Conservation (phyloP, 1,284 basidiomycete genomes). For the Trametes pubescens region DNA sequence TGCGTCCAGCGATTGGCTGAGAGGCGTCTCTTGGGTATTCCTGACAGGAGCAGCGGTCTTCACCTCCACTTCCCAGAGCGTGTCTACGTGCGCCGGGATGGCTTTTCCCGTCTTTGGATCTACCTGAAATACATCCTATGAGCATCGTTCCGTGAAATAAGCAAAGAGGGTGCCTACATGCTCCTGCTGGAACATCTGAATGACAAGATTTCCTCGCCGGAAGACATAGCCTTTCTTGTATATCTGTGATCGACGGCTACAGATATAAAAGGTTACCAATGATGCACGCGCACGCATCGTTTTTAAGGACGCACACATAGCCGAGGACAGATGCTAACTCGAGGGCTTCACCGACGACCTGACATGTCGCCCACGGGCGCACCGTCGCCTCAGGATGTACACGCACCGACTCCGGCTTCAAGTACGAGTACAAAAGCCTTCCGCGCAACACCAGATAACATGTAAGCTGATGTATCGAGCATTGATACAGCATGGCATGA, state of each 20-base stretch:
- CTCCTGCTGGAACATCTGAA: slow-evolving; percentile 86
- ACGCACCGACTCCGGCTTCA: slow-evolving; percentile 79
- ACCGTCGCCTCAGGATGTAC: slow-evolving; percentile 85
- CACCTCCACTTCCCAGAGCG: slow-evolving; percentile 85
- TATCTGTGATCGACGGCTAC: slow-evolving; percentile 73
- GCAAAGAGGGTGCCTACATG: slow-evolving; percentile 52
- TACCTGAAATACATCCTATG: slow-evolving; percentile 49
- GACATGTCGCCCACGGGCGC: slow-evolving; percentile 79
- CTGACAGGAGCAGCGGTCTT: slow-evolving; percentile 79
- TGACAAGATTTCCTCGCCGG: slow-evolving; percentile 68
- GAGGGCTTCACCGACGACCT: slow-evolving; percentile 78
- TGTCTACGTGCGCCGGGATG: slow-evolving; percentile 74
- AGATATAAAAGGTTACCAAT: background rate
- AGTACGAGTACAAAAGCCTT: slow-evolving; percentile 78
- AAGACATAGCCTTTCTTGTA: slow-evolving; percentile 83
- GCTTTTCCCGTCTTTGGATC: slow-evolving; percentile 76
- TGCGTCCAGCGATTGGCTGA: slow-evolving; percentile 69
- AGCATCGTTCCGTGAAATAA: background rate
- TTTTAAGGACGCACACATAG: slow-evolving; percentile 59
- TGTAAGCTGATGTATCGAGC: background rate
- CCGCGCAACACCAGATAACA: background rate
- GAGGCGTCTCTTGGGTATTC: slow-evolving; percentile 73
- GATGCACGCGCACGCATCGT: background rate
- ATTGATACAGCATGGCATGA: background rate
- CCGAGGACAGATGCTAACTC: slow-evolving; percentile 80